A percentile compares a stretch with the other conserved stretches of the same genome.
These are phyloP conservation scores for Aspergillus texensis DNA, from an alignment of 2,329 filamentous ascomycete genomes.

Conservation along the genomic window DNA sequence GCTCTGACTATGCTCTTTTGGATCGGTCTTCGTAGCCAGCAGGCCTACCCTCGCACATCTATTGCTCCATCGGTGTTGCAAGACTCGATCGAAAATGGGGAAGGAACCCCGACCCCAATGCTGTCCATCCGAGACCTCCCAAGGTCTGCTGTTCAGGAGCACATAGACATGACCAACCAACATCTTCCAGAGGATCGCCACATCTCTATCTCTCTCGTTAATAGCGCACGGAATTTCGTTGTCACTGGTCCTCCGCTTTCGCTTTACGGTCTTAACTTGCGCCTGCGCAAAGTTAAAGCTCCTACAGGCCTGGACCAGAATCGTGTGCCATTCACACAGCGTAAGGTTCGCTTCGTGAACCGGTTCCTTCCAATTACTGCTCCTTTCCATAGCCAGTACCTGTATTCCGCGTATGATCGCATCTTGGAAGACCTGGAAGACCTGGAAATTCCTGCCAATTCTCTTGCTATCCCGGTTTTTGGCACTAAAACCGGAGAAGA, in stretches of 20 bases:
- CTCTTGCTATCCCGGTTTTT: slow-evolving; percentile 81
- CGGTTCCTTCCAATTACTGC: slow-evolving; percentile 96
- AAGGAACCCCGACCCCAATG: slow-evolving; percentile 97
- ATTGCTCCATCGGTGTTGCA: slow-evolving; percentile 87
- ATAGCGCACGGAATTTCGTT: slow-evolving; percentile 95
- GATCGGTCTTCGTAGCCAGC: slow-evolving; percentile 96
- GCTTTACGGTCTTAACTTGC: slow-evolving; percentile 91
- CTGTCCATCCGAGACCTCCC: slow-evolving; percentile 94
- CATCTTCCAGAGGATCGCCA: slow-evolving; percentile 91
- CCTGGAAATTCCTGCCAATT: slow-evolving; percentile 71
- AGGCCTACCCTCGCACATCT: slow-evolving; percentile 94
- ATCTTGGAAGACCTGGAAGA: slow-evolving; percentile 87
- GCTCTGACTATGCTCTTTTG: slow-evolving; percentile 95
- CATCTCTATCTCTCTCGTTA: slow-evolving; percentile 92
- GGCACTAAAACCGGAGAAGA: slow-evolving; percentile 89
- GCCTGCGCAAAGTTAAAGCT: slow-evolving; percentile 94
- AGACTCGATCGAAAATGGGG: slow-evolving; percentile 90
- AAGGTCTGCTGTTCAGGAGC: slow-evolving; percentile 84
- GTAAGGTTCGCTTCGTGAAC: slow-evolving; percentile 95
- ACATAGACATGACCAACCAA: slow-evolving; percentile 95
- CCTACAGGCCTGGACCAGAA: slow-evolving; percentile 97
- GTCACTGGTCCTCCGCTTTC: slow-evolving; percentile 96
- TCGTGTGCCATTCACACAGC: slow-evolving; percentile 88
- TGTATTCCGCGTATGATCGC: slow-evolving; percentile 76
- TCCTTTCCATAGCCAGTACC: slow-evolving; percentile 96